Percentiles rank a stretch among this genome's conserved stretches.
Conservation (phyloP, 306 rosid genomes). For the Cicer chorassanicum region DNA sequence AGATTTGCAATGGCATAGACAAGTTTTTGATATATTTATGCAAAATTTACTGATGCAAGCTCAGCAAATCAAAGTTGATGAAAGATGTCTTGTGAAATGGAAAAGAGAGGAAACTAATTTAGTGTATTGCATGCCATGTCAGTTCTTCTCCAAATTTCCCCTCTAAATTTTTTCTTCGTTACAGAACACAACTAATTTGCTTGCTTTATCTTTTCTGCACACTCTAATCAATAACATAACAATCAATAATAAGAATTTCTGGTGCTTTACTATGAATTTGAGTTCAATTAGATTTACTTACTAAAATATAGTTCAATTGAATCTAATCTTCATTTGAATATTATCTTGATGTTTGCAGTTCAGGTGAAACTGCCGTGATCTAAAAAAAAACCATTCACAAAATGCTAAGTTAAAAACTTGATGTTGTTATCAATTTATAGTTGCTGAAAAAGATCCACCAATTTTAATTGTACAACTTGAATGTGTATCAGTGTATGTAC, state of each 20-base stretch:
- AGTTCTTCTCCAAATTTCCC: constrained; percentile 20
- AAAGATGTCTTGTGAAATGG: constrained; percentile 10
- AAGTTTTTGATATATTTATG: not conserved
- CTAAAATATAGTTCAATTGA: constrained; percentile 5
- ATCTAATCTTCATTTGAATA: constrained; percentile 8
- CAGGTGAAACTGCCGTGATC: not conserved
- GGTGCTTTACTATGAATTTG: constrained; percentile 20
- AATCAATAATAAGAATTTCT: not conserved
- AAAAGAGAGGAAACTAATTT: constrained; percentile 20
- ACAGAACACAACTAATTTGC: not conserved
- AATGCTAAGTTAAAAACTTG: constrained; percentile 3
- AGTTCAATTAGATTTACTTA: not conserved
- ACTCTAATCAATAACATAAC: constrained; percentile 1
- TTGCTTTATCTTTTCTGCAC: constrained; percentile 22
- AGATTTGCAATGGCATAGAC: not conserved
- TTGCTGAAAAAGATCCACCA: not conserved
- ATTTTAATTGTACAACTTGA: constrained; percentile 12
- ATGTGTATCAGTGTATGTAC: not conserved
- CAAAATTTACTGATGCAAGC: not conserved
- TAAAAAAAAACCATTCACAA: not conserved
- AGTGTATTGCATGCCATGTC: constrained; percentile 4
- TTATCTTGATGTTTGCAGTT: constrained; percentile 32
- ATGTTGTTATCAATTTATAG: constrained; percentile 19
- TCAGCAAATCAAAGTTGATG: constrained; percentile 7
- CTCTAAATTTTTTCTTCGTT: constrained; percentile 10